These are phyloP conservation scores for Hirschioporus abietinus DNA, from an alignment of 768 basidiomycete genomes.

Conservation along the genomic window DNA sequence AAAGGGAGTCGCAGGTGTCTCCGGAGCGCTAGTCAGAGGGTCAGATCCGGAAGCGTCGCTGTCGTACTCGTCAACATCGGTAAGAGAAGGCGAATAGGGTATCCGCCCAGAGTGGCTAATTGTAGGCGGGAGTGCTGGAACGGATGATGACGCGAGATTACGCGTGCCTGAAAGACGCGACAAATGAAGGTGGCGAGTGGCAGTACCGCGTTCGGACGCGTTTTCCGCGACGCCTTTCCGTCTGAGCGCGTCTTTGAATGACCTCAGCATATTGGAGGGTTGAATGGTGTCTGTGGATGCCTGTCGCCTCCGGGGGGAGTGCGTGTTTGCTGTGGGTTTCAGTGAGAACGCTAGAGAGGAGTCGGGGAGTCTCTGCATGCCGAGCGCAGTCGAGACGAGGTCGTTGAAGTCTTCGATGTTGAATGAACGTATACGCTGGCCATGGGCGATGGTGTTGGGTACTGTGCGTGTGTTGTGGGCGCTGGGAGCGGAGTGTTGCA, in stretches of 20 bases:
- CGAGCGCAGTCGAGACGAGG: constrained; percentile 3
- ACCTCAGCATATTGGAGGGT: background rate
- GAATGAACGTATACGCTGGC: background rate
- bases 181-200: background rate
- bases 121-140: background rate
- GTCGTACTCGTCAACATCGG: background rate
- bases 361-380: background rate
- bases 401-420: constrained; percentile 2
- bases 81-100: background rate
- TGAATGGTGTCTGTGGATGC: background rate
- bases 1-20: background rate
- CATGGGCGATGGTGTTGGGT: background rate
- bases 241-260: background rate
- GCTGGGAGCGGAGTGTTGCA: background rate
- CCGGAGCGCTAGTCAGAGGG: background rate
- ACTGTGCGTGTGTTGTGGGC: background rate
- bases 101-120: background rate
- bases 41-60: background rate
- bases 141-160: background rate
- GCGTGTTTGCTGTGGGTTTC: background rate
- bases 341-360: background rate
- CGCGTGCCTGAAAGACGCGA: background rate
- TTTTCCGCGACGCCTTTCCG: background rate
- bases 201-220: background rate
- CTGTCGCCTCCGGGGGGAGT: background rate